Base-by-base conservation (phyloP, 306 rosid species). In the Sphenostylis stenocarpa region DNA sequence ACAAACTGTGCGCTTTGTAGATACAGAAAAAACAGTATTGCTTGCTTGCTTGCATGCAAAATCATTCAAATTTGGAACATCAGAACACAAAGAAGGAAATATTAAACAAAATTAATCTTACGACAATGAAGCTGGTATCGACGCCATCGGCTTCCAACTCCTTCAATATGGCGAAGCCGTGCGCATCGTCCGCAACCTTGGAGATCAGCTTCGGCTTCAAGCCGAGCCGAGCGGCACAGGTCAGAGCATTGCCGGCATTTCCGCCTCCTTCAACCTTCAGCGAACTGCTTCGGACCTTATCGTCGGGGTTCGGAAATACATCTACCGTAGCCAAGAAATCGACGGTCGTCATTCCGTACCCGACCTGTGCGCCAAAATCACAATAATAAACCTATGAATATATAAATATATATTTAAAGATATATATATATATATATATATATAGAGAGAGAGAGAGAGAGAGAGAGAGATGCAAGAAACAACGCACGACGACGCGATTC, bases 191-290 rank as follows among this genome's bases (percentile, higher is more conserved):
- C 2, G 89, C 90, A 70, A 92, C 84, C 96, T 90, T 95, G 58
- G 98, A 87, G 86, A 92, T 89, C 23, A 90, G 72, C 81, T 86
- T 90, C 1, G 97, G 91, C 36, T 69, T 86, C 71, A 95, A 82
- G 29, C 97, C 98, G 80, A 95, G 89, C 17, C 97, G 91, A 72
- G 97, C 89, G 3, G 82, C 91, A 62, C 96, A 92, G 53, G 97
- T 90, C 31, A 92, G 77, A 62, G 97, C 93, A 81, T 95, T 92
- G 47, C 91, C 95, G 1, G 85, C 95, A 79, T 92, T 95, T 26
- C 98, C 98, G 66, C 98, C 98, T 75, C 97, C 98, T 87, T 90
- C 86, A 77, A 95, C 91, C 84, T 85, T 85, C 58, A 79, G 75
- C 29, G 82, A 75, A 33, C 70, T 64, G 52, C 86, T 82, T 60